Evolutionary conservation across 2,329 filamentous ascomycete genomes (phyloP).

Genomic region (Allantophomopsis cytisporea): DNA sequence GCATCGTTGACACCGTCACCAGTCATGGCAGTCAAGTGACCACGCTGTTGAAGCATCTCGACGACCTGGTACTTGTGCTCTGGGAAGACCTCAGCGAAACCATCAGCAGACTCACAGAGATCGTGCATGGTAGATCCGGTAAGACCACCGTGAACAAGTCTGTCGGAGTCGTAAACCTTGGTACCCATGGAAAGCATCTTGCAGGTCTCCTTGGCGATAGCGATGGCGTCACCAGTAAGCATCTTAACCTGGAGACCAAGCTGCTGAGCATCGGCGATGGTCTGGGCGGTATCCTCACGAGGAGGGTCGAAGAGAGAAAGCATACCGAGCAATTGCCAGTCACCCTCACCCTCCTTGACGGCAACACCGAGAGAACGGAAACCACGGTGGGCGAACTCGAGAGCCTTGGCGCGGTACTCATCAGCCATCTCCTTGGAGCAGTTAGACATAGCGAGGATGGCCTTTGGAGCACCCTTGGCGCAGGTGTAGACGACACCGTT

Average conservation of each 20-base stretch:
- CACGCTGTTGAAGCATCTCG: slow-evolving; percentile 86
- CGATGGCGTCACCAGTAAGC: slow-evolving; percentile 69
- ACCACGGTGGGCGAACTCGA: slow-evolving; percentile 65
- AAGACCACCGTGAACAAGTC: slow-evolving; percentile 64
- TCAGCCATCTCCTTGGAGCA: slow-evolving; percentile 51
- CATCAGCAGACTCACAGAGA: slow-evolving; percentile 76
- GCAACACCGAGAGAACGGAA: slow-evolving; percentile 72
- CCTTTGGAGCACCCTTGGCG: slow-evolving; percentile 68
- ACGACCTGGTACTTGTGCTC: slow-evolving; percentile 95
- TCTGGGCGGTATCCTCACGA: slow-evolving; percentile 67
- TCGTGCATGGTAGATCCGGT: slow-evolving; percentile 62
- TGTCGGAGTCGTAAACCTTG: slow-evolving; percentile 71
- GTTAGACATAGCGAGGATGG: slow-evolving; percentile 55
- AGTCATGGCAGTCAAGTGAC: slow-evolving; percentile 90
- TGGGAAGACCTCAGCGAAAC: slow-evolving; percentile 89
- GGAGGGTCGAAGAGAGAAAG: slow-evolving; percentile 72
- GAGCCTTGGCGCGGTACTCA: slow-evolving; percentile 59
- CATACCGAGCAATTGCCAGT: slow-evolving; percentile 61
- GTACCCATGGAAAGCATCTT: slow-evolving; percentile 69
- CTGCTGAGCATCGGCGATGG: slow-evolving; percentile 62
- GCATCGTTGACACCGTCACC: slow-evolving; percentile 94
- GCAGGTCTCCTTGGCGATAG: slow-evolving; percentile 71
- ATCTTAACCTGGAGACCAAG: slow-evolving; percentile 71
- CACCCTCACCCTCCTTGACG: slow-evolving; percentile 61
- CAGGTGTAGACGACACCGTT: slow-evolving; percentile 59